Evolutionary conservation across 1,139 yeast genomes (phyloP).

Genomic region (Meyerozyma carpophila): DNA sequence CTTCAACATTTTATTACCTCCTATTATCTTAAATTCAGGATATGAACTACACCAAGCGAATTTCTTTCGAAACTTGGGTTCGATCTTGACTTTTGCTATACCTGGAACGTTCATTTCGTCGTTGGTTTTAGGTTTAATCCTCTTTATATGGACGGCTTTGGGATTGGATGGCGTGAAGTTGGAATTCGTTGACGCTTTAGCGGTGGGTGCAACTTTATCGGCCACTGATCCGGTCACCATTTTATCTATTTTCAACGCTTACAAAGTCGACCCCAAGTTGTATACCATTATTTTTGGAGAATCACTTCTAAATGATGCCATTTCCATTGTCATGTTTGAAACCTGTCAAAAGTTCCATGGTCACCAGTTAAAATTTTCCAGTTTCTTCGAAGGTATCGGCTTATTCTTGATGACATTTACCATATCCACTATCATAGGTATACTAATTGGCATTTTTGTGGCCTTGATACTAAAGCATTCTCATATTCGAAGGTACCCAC

Average conservation of each 20-base stretch:
- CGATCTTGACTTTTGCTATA: slow-evolving; percentile 90
- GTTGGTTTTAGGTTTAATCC: slow-evolving; percentile 76
- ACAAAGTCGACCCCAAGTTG: slow-evolving; percentile 94
- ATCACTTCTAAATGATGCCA: slow-evolving; percentile 91
- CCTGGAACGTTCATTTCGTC: slow-evolving; percentile 96
- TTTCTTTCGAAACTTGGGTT: slow-evolving; percentile 86
- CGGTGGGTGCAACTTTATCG: slow-evolving; percentile 94
- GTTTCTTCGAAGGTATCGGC: slow-evolving; percentile 90
- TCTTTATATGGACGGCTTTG: slow-evolving; percentile 84
- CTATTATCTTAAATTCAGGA: slow-evolving; percentile 93
- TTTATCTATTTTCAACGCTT: slow-evolving; percentile 91
- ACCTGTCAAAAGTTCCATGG: slow-evolving; percentile 97
- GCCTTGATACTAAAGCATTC: slow-evolving; percentile 90
- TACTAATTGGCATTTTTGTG: slow-evolving; percentile 78
- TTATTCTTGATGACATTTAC: slow-evolving; percentile 91
- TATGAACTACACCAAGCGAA: slow-evolving; percentile 94
- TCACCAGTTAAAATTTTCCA: slow-evolving; percentile 63
- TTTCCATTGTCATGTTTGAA: slow-evolving; percentile 98
- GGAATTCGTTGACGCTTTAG: slow-evolving; percentile 92
- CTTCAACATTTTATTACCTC: slow-evolving; percentile 90
- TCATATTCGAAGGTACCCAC: slow-evolving; percentile 89
- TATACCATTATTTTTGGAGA: slow-evolving; percentile 98
- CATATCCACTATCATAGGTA: slow-evolving; percentile 87
- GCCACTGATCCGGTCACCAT: slow-evolving; percentile 99
- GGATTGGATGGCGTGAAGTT: slow-evolving; percentile 86